Evolutionary conservation across 1,284 basidiomycete genomes (phyloP).

Genomic region (Anthracocystis walkeri): DNA sequence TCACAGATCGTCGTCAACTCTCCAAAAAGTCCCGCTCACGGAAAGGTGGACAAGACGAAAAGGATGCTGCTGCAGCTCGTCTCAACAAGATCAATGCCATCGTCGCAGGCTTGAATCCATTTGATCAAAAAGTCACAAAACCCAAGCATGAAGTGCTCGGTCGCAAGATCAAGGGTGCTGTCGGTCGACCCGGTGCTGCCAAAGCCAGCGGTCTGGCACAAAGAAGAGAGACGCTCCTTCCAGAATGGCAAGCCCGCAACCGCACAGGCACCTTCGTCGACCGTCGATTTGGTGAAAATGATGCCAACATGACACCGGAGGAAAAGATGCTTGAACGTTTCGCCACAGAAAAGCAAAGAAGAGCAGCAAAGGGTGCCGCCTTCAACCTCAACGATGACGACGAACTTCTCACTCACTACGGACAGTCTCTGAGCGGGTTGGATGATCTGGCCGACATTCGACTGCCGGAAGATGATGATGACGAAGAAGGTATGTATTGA

Average conservation of each 20-base stretch:
- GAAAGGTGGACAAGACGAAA: slow-evolving; percentile 73
- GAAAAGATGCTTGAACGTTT: slow-evolving; percentile 98
- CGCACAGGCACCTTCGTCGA: slow-evolving; percentile 91
- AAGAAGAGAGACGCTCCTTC: slow-evolving; percentile 78
- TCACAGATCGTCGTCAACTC: slow-evolving; percentile 61
- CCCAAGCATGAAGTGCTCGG: slow-evolving; percentile 93
- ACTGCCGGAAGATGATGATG: slow-evolving; percentile 52
- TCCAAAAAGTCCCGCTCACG: slow-evolving; percentile 57
- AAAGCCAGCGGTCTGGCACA: slow-evolving; percentile 90
- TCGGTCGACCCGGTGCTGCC: slow-evolving; percentile 84
- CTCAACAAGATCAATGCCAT: slow-evolving; percentile 83
- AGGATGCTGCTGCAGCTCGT: slow-evolving; percentile 56
- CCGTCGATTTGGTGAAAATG: slow-evolving; percentile 94
- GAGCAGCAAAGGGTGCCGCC: slow-evolving; percentile 77
- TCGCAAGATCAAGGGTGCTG: slow-evolving; percentile 83
- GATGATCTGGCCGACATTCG: slow-evolving; percentile 85
- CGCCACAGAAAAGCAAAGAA: slow-evolving; percentile 77
- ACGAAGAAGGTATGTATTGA: slow-evolving; percentile 58
- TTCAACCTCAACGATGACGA: slow-evolving; percentile 84
- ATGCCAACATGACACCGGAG: slow-evolving; percentile 88
- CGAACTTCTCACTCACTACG: slow-evolving; percentile 84
- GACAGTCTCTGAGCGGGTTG: slow-evolving; percentile 82
- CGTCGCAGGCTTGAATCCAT: slow-evolving; percentile 86
- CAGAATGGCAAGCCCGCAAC: slow-evolving; percentile 80
- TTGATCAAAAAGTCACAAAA: slow-evolving; percentile 74